Base-by-base conservation (phyloP, 78 protist genomes). In the Dictyostelium purpureum region DNA sequence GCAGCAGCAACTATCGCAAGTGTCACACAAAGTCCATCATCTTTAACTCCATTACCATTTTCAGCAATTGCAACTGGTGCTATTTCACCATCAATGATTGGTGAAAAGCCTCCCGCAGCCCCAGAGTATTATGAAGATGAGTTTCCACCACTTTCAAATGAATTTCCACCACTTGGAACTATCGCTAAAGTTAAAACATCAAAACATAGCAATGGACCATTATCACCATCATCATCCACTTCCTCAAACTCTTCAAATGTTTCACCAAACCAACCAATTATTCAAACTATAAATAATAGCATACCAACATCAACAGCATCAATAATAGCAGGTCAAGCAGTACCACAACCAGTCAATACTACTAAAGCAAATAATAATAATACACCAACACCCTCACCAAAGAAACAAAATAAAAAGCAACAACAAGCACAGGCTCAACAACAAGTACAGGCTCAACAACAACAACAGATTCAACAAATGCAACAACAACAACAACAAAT, bases 121-220 rank as follows among this genome's bases (percentile, higher is more conserved):
- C 42, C 43, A 16, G 90, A 83, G 56, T 80, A 71, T 18, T 83
- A 67, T 57, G 90, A 83, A 56, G 90, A 83, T 35, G 90, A 83
- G 1, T 83, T 52, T n/a, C 90, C 90, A 42, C n/a, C 80, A 38
- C 59, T 83, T 38, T 19, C 66, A 18, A 6, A 28, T 51, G 49
- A 31, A 51, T 28, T 33, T 7, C 31, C 45, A 24, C 35, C 67
- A n/a, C 24, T 43, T 33, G 24, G 59, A 24, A 52, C 31, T 5
- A 63, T 28, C 11, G 54, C 54, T 11, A 49, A 49, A 49, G 54
- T 49, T 49, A 49, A 7, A 49, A 49, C n/a, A n/a, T n/a, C n/a
- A n/a, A n/a, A n/a, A n/a, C n/a, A n/a, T n/a, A n/a, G 11, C 24
- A 49, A 49, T 49, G 65, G 65, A 18, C 9, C 10, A 18, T 21